A percentile compares a stretch with the other conserved stretches of the same genome.
Conservation (phyloP, 192 early-diverging fungal species). For the Coemansia sp. region DNA sequence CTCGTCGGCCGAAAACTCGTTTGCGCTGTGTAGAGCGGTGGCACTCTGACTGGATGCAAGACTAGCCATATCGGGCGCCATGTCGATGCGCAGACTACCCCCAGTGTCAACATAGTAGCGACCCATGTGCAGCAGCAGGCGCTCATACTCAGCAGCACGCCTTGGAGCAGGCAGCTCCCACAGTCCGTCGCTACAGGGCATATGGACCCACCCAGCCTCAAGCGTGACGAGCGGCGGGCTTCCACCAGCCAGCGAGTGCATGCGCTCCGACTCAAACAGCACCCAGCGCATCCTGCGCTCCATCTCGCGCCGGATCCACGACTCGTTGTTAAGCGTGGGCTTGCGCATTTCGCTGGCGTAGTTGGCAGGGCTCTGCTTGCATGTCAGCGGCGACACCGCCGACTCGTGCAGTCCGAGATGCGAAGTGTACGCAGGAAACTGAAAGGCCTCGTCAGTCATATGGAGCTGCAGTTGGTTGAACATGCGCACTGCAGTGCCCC, state of each 20-base stretch:
- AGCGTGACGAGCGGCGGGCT: conserved; percentile 53
- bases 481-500: conserved; percentile 56
- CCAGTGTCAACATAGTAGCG: conserved; percentile 55
- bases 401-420: conserved; percentile 55
- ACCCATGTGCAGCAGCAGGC: conserved; percentile 55
- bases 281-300: conserved; percentile 54
- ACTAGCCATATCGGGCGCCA: conserved; percentile 13
- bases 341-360: conserved; percentile 44
- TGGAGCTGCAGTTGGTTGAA: conserved; percentile 56
- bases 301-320: conserved; percentile 53
- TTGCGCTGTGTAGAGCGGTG: background rate
- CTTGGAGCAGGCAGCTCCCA: conserved; percentile 43
- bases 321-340: conserved; percentile 41
- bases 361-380: conserved; percentile 50
- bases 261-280: conserved; percentile 54
- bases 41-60: background rate
- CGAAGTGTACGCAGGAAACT: conserved; percentile 55
- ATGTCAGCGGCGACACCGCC: conserved; percentile 42
- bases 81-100: conserved; percentile 53
- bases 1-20: conserved; percentile 11
- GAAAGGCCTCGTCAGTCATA: conserved; percentile 54
- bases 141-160: conserved; percentile 53
- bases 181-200: conserved; percentile 56
- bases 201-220: conserved; percentile 55
- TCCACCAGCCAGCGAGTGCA: conserved; percentile 45